These are phyloP conservation scores for Toxicodendron radicans DNA, from an alignment of 345 rosid species.

Conservation along the genomic window DNA sequence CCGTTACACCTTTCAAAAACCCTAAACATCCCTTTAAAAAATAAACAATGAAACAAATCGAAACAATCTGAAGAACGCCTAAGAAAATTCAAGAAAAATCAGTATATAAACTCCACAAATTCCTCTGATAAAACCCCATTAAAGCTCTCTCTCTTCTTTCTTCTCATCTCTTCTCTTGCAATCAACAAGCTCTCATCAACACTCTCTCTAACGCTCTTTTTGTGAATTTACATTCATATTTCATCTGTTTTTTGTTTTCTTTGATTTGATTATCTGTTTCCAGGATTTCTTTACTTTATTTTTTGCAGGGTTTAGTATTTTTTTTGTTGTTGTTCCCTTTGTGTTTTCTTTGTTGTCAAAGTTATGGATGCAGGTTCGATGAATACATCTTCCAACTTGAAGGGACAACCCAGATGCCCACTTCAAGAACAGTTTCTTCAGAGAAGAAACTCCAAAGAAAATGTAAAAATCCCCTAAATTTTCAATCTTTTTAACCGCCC, in stretches of 20 bases:
- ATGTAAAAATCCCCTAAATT: constrained; percentile 20
- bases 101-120: constrained; percentile 2
- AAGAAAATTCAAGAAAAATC: background rate
- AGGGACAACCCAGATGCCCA: constrained; percentile 36
- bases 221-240: background rate
- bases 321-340: background rate
- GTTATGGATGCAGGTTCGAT: constrained; percentile 32
- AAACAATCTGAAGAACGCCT: background rate
- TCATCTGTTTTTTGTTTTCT: background rate
- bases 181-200: background rate
- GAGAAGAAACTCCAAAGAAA: constrained; percentile 45
- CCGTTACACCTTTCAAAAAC: constrained; percentile 16
- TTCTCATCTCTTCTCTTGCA: background rate
- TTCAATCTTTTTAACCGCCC: background rate
- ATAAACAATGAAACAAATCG: background rate
- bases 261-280: constrained; percentile 9
- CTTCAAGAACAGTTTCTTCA: constrained; percentile 48
- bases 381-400: constrained; percentile 28
- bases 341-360: background rate
- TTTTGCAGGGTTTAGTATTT: background rate
- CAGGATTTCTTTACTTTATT: background rate
- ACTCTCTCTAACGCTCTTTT: background rate
- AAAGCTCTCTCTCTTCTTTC: background rate
- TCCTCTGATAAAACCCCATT: background rate
- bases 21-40: no score